Conservation (phyloP, 257 asterid species). For the Parsonsia alboflavescens region DNA sequence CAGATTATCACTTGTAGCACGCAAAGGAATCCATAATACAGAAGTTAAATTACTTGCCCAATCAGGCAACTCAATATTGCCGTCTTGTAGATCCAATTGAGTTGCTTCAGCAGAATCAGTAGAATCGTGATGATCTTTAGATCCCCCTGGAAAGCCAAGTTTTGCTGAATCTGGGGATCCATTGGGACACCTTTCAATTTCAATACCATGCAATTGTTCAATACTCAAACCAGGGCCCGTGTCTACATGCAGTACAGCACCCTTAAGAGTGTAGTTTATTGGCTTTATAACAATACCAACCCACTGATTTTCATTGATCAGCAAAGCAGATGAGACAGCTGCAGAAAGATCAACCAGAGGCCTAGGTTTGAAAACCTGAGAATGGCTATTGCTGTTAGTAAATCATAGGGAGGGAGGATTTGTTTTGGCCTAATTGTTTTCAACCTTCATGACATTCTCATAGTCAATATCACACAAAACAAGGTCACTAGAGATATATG, state of each 20-base stretch:
- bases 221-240: constrained; percentile 95
- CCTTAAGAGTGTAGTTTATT: constrained; percentile 74
- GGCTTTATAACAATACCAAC: constrained; percentile 84
- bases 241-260: constrained; percentile 83
- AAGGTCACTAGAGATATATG: not conserved
- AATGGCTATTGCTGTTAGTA: constrained; percentile 5
- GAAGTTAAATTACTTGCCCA: constrained; percentile 85
- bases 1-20: constrained; percentile 68
- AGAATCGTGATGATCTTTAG: constrained; percentile 22
- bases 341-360: constrained; percentile 90
- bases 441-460: not conserved
- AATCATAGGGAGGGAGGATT: not conserved
- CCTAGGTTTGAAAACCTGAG: constrained; percentile 87
- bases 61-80: constrained; percentile 68
- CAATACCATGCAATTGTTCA: constrained; percentile 58
- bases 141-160: constrained; percentile 23
- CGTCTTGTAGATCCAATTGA: constrained; percentile 55
- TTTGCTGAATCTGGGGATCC: constrained; percentile 28
- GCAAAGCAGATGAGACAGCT: constrained; percentile 93
- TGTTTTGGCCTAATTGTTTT: not conserved
- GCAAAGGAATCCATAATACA: constrained; percentile 81
- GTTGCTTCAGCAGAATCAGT: constrained; percentile 39
- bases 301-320: constrained; percentile 94
- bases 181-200: constrained; percentile 64
- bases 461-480: not conserved